Evolutionary conservation across 2,329 filamentous ascomycete species (phyloP).

Genomic region (Samsoniella hepiali): DNA sequence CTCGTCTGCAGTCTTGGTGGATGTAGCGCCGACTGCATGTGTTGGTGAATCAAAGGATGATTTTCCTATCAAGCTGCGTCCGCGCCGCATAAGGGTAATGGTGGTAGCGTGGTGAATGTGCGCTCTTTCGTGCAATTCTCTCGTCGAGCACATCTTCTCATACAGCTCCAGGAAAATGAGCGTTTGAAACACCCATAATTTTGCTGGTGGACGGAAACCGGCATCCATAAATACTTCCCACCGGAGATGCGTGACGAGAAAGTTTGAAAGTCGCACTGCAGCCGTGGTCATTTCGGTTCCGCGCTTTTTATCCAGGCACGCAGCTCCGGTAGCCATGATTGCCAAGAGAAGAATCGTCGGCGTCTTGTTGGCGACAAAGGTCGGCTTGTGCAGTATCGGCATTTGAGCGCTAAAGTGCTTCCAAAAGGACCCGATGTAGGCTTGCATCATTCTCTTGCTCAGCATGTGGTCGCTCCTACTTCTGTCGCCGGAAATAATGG

Average conservation of each 20-base stretch:
- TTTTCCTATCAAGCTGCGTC: conserved; percentile 83
- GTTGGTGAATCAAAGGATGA: conserved; percentile 82
- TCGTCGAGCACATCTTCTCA: conserved; percentile 96
- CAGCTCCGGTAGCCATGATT: conserved; percentile 90
- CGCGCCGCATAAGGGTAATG: conserved; percentile 89
- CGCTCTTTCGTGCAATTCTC: conserved; percentile 86
- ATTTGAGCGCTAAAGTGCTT: conserved; percentile 90
- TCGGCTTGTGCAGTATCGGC: conserved; percentile 91
- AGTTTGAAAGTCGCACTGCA: conserved; percentile 82
- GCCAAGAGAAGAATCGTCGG: conserved; percentile 80
- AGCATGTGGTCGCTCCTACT: conserved; percentile 63
- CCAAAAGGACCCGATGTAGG: conserved; percentile 93
- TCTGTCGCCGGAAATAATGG: conserved; percentile 74
- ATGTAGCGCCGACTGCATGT: conserved; percentile 63
- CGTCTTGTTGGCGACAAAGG: conserved; percentile 83
- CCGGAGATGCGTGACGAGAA: conserved; percentile 87
- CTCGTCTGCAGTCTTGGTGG: conserved; percentile 71
- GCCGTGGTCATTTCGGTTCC: conserved; percentile 69
- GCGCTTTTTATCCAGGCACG: conserved; percentile 80
- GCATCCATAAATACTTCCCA: conserved; percentile 94
- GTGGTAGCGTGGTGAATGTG: conserved; percentile 97
- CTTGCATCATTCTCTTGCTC: conserved; percentile 92
- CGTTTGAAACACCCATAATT: conserved; percentile 94
- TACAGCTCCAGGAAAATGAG: conserved; percentile 86
- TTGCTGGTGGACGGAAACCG: conserved; percentile 86